These are phyloP conservation scores for Diplogelasinospora grovesii DNA, from an alignment of 495 filamentous ascomycete genomes.

Conservation along the genomic window DNA sequence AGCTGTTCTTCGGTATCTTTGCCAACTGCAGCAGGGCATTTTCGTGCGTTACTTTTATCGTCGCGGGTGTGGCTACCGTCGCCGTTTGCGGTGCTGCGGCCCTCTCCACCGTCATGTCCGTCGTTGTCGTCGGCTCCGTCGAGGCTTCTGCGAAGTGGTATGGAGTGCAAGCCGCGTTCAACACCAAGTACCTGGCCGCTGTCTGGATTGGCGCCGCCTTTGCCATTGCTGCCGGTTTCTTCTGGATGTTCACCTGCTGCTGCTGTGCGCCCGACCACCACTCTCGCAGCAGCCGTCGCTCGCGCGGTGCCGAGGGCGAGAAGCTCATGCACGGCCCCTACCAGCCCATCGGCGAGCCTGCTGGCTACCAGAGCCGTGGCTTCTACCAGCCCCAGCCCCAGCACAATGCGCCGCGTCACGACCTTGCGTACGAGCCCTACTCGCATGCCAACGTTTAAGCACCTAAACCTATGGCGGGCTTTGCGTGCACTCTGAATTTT, in stretches of 20 bases:
- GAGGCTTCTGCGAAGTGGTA: constrained; percentile 58
- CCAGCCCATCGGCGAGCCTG: constrained; percentile 35
- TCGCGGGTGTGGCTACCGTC: constrained; percentile 47
- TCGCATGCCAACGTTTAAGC: constrained; percentile 38
- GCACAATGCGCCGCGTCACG: constrained; percentile 17
- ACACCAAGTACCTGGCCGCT: constrained; percentile 57
- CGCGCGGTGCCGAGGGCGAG: constrained; percentile 26
- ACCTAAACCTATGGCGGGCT: too few relatives aligned
- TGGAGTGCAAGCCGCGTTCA: constrained; percentile 55
- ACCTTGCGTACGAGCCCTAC: constrained; percentile 50
- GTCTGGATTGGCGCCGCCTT: constrained; percentile 79
- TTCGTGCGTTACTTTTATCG: constrained; percentile 43
- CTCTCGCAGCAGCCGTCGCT: constrained; percentile 13
- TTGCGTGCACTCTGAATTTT: too few relatives aligned
- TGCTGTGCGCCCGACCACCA: constrained; percentile 60
- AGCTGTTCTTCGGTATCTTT: constrained; percentile 73
- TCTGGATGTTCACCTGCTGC: constrained; percentile 89
- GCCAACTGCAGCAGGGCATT: constrained; percentile 47
- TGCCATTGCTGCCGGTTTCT: constrained; percentile 62
- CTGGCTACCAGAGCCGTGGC: constrained; percentile 18
- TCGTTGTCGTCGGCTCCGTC: constrained; percentile 62
- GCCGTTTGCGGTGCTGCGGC: constrained; percentile 55
- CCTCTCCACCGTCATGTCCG: constrained; percentile 54
- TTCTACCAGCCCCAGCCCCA: constrained; percentile 30
- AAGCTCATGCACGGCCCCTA: constrained; percentile 42